Evolutionary conservation across 129 eudicot genomes (phyloP).

Genomic region (Heracleum sosnowskyi): DNA sequence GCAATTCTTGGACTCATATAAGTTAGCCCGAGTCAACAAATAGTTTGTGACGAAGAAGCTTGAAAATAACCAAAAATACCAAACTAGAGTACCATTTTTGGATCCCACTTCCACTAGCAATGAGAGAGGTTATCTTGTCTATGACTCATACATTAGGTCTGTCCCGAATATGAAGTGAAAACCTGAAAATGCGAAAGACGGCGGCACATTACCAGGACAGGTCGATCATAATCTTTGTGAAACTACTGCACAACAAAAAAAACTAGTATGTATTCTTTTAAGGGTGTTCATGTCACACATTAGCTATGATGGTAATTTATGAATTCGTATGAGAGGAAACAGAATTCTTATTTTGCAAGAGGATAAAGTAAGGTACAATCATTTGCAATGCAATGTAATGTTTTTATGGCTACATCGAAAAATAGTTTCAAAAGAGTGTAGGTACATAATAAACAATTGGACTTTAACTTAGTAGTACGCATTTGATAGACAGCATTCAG

Average conservation of each 20-base stretch:
- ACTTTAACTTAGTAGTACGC: background rate
- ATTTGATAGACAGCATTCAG: background rate
- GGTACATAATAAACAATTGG: background rate
- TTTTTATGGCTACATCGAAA: background rate
- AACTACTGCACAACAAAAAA: background rate
- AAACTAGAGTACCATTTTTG: no score
- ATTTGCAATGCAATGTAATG: background rate
- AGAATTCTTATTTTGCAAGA: background rate
- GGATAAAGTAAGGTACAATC: background rate
- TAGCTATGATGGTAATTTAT: background rate
- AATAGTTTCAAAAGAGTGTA: background rate
- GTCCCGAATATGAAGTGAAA: background rate
- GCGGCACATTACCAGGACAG: background rate
- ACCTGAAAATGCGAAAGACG: background rate
- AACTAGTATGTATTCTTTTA: background rate
- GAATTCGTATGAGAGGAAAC: background rate
- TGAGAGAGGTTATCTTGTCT: no score
- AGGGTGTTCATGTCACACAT: background rate
- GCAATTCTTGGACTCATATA: constrained; percentile 8
- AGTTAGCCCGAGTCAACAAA: no score
- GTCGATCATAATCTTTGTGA: background rate
- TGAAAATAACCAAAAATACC: no score
- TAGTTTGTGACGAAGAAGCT: no score
- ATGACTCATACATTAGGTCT: no score
- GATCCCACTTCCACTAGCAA: no score